Conservation (phyloP, 2,329 filamentous ascomycete genomes). For the Ophiosphaerella narmari region DNA sequence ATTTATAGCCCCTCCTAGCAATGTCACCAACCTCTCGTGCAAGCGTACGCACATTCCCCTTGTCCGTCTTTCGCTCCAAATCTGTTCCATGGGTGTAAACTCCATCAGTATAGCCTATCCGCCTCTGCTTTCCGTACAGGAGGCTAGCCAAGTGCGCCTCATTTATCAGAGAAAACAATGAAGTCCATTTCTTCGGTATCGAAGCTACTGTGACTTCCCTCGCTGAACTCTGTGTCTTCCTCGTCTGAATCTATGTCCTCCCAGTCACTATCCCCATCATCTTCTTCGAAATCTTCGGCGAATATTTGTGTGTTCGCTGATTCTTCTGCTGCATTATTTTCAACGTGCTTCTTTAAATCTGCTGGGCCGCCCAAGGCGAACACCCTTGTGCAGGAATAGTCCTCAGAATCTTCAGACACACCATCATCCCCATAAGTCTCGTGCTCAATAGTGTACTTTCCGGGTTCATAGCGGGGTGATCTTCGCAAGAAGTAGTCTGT, state of each 20-base stretch:
- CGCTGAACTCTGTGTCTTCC: slow-evolving; percentile 7
- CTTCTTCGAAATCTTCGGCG: slow-evolving; percentile 11
- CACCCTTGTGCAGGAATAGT: slow-evolving; percentile 15
- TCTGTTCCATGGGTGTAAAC: too few species aligned
- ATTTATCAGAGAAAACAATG: slow-evolving; percentile 29
- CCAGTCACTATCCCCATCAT: slow-evolving; percentile 29
- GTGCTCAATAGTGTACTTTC: slow-evolving; percentile 22
- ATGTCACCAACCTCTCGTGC: too few species aligned
- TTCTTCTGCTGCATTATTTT: background rate
- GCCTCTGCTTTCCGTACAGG: too few species aligned
- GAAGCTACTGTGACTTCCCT: slow-evolving; percentile 18
- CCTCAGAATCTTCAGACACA: slow-evolving; percentile 26
- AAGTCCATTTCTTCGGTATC: slow-evolving; percentile 25
- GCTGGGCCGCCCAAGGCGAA: slow-evolving; percentile 1
- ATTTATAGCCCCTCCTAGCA: too few species aligned
- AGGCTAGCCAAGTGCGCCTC: background rate
- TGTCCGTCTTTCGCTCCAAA: too few species aligned
- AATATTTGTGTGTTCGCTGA: slow-evolving; percentile 2
- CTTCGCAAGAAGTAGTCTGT: slow-evolving; percentile 30
- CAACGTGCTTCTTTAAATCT: background rate
- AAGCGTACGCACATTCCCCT: too few species aligned
- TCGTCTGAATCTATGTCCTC: slow-evolving; percentile 24
- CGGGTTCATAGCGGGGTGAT: slow-evolving; percentile 36
- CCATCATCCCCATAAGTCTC: slow-evolving; percentile 12
- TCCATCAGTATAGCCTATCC: too few species aligned